These are phyloP conservation scores for Epicoccum nigrum DNA, from an alignment of 2,329 filamentous ascomycete genomes.

Conservation along the genomic window DNA sequence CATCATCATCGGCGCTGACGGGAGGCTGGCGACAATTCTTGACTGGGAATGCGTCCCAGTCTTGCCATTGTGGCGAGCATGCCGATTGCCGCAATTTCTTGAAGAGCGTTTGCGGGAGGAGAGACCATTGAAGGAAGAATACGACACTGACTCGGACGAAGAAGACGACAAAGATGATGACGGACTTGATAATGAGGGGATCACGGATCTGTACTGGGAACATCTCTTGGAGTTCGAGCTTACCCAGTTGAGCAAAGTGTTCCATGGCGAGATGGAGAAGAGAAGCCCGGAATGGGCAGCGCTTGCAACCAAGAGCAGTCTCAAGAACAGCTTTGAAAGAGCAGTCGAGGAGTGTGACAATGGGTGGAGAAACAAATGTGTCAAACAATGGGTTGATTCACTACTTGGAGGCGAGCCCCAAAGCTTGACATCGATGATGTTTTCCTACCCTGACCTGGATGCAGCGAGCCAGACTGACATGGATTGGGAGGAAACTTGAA, in stretches of 20 bases:
- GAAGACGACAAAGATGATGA: conserved; percentile 5
- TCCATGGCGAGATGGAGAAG: conserved; percentile 3
- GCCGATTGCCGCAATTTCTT: conserved; percentile 15
- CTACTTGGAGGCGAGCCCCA: background rate
- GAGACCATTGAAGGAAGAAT: background rate
- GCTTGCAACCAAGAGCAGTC: background rate
- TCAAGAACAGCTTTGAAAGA: conserved; percentile 2
- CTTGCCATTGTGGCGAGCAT: conserved; percentile 19
- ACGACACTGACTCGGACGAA: background rate
- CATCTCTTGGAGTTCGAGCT: conserved; percentile 18
- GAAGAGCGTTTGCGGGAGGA: conserved; percentile 10
- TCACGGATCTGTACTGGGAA: conserved; percentile 17
- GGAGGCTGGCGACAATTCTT: conserved; percentile 13
- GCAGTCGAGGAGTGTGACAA: conserved; percentile 3
- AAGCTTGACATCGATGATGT: background rate
- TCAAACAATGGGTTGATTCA: background rate
- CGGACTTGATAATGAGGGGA: conserved; percentile 16
- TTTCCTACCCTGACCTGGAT: background rate
- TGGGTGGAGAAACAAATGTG: conserved; percentile 1
- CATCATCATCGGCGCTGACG: conserved; percentile 18
- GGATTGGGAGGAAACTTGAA: background rate
- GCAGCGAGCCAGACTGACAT: background rate
- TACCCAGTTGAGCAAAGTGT: conserved; percentile 12
- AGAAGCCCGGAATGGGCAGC: background rate
- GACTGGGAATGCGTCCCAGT: conserved; percentile 25